phyloP scores from a whole-genome alignment of 495 filamentous ascomycete species.

The Penicillium pancosmium region DNA sequence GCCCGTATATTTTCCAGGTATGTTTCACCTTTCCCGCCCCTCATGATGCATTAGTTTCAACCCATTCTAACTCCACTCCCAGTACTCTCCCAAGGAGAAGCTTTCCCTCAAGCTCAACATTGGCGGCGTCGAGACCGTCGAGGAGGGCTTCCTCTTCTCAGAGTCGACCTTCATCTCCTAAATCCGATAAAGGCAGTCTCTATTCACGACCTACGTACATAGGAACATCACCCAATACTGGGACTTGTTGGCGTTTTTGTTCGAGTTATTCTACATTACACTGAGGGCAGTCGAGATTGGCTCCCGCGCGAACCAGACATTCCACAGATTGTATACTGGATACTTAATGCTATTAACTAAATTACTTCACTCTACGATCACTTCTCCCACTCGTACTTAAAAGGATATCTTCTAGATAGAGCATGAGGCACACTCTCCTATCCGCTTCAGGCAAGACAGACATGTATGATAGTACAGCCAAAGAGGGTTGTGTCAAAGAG shows the following conservation, averaged over 20 bases:
- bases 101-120: constrained; percentile 79
- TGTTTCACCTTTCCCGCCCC: neutral
- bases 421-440: too few relatives aligned
- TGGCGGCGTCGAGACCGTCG: constrained; percentile 71
- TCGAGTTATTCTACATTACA: constrained; percentile 29
- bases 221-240: constrained; percentile 28
- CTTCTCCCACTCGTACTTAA: neutral
- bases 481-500: too few relatives aligned
- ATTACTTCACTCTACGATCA: constrained; percentile 2
- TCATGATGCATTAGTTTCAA: neutral
- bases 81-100: constrained; percentile 68
- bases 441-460: too few relatives aligned
- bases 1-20: constrained; percentile 97
- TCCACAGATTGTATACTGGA: constrained; percentile 40
- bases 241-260: constrained; percentile 24
- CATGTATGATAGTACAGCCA: too few relatives aligned
- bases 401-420: too few relatives aligned
- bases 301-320: constrained; percentile 30
- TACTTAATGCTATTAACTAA: constrained; percentile 42
- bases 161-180: constrained; percentile 93
- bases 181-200: constrained; percentile 5
- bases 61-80: neutral
- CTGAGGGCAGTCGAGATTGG: constrained; percentile 19
- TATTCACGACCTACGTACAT: constrained; percentile 35
- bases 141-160: constrained; percentile 75